Conservation (phyloP, 306 rosid genomes). For the Glycyrrhiza uralensis region DNA sequence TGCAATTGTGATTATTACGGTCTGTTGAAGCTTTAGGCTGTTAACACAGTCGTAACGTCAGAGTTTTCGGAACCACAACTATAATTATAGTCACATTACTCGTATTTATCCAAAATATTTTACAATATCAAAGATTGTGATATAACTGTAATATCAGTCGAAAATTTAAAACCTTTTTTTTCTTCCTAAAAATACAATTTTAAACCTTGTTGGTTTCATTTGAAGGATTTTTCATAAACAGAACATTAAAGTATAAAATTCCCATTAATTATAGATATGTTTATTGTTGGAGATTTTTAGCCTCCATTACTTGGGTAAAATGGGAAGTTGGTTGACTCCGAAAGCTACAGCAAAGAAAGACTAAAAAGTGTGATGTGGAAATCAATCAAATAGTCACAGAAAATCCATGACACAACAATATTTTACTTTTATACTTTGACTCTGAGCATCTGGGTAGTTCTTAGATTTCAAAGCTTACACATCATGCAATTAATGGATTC, state of each 20-base stretch:
- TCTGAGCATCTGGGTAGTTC: slow-evolving; percentile 16
- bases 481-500: neutral
- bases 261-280: neutral
- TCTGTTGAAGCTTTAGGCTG: too few relatives aligned
- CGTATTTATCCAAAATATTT: too few relatives aligned
- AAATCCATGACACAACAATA: slow-evolving; percentile 20
- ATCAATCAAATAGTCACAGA: neutral
- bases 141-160: too few relatives aligned
- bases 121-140: too few relatives aligned
- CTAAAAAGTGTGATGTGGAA: slow-evolving; percentile 31
- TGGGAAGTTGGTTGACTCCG: slow-evolving; percentile 32
- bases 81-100: too few relatives aligned
- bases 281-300: slow-evolving; percentile 14
- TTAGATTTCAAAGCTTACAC: slow-evolving; percentile 23
- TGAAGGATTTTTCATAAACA: neutral
- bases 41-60: too few relatives aligned
- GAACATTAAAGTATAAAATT: neutral
- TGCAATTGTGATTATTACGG: too few relatives aligned
- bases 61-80: too few relatives aligned
- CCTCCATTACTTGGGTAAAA: neutral
- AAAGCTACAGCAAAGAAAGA: slow-evolving; percentile 54
- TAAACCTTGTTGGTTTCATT: too few relatives aligned
- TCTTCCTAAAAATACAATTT: too few relatives aligned
- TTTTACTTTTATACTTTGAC: slow-evolving; percentile 32
- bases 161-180: too few relatives aligned